These are phyloP conservation scores for Stygiomarasmius scandens DNA, from an alignment of 1,284 basidiomycete genomes.

Conservation along the genomic window DNA sequence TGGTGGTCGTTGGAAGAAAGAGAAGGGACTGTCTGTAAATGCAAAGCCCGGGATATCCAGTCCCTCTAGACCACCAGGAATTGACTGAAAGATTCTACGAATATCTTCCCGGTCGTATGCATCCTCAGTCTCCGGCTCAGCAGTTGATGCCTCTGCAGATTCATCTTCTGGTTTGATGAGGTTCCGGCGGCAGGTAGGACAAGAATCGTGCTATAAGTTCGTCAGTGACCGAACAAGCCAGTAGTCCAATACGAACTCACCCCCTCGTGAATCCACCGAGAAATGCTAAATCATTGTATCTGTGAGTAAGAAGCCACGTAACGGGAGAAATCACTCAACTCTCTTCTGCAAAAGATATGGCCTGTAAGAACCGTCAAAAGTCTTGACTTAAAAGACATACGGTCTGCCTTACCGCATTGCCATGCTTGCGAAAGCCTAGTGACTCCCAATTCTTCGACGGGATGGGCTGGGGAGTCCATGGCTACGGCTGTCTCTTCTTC, in stretches of 20 bases:
- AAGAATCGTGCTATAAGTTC: constrained; percentile 54
- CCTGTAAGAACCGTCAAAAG: constrained; percentile 19
- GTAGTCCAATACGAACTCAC: constrained; percentile 41
- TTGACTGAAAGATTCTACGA: background rate
- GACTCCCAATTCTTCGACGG: constrained; percentile 67
- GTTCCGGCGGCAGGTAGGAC: constrained; percentile 60
- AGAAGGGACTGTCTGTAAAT: background rate
- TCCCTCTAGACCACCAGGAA: background rate
- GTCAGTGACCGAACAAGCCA: constrained; percentile 1
- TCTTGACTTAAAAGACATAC: no score
- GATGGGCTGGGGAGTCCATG: constrained; percentile 75
- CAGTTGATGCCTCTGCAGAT: background rate
- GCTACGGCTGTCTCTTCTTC: constrained; percentile 71
- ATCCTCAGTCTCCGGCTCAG: constrained; percentile 16
- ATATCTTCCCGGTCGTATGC: constrained; percentile 10
- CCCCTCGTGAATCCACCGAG: constrained; percentile 62
- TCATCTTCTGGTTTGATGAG: constrained; percentile 31
- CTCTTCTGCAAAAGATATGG: constrained; percentile 75
- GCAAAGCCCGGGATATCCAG: background rate
- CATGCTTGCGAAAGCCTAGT: constrained; percentile 55
- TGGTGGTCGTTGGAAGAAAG: background rate
- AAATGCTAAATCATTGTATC: constrained; percentile 48
- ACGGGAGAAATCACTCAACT: constrained; percentile 47
- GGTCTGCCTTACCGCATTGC: constrained; percentile 46
- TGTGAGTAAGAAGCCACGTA: constrained; percentile 2